Base-by-base conservation (phyloP, 768 basidiomycete genomes). In the Lentinula aciculospora region DNA sequence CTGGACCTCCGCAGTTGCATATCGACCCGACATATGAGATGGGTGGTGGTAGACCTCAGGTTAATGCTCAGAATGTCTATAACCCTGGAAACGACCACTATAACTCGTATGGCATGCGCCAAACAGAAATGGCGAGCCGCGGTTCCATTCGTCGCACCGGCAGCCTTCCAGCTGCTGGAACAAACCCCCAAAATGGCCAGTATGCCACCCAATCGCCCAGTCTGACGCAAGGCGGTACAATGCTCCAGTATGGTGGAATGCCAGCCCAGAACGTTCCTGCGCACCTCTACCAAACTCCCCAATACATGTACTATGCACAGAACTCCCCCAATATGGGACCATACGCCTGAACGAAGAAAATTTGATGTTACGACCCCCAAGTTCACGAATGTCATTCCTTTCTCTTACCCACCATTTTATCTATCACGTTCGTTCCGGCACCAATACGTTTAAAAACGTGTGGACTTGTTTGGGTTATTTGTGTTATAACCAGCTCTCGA, bases 281-380 rank as follows among this genome's bases (percentile, higher is more conserved):
- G 61, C 86, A 89, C 65, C 70, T 87, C 61, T 91, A 91, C 68
- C 84, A 88, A 71, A 56, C 37, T 19, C 36, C 44, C 10, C 80
- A 84, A 58, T 92, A 91, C 76, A 85, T 91, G 88, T 90, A 90
- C 68, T 92, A 92, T 72, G 88, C 88, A 69, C 86, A 88, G 72
- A 85, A 81, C 63, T 82, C 85, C 21, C 81, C 82, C 62, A 86
- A 88, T 71, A 88, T 91, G 84, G 88, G 89, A 68, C 86, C 53
- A 92, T 85, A 85, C 69, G 70, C 80, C 62, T 86, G 76, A 53
- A 36, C 23, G 15, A 36, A 53, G 36, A 37, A 36, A 53, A 53
- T 53, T 45, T 34, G 27, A 61, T 61, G 10, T 57, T 51, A 73
- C 69, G 72, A 73, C 67, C 51, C 32, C 40, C 65, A 60, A 64